A percentile compares a stretch with the other conserved stretches of the same genome.
phyloP scores from a whole-genome alignment of 306 rosid genomes.

The Citrullus colocynthis region DNA sequence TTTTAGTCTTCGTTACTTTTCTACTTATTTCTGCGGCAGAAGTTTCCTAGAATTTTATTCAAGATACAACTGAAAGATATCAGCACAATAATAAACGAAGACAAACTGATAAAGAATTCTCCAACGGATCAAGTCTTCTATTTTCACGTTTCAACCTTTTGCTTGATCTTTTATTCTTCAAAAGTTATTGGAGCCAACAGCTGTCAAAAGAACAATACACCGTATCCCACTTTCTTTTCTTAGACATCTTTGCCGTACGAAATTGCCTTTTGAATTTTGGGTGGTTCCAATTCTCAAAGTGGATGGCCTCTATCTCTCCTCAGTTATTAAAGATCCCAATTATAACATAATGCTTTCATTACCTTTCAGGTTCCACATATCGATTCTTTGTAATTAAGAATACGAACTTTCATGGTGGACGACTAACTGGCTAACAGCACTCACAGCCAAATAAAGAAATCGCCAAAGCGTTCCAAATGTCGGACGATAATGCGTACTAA shows the following conservation, averaged over 20 bases:
- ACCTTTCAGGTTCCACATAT: background rate
- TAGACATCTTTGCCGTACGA: background rate
- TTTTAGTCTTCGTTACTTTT: no score
- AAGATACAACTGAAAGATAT: background rate
- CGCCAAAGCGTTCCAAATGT: background rate
- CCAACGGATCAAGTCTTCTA: background rate
- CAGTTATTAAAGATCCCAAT: background rate
- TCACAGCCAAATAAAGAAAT: background rate
- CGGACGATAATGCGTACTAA: background rate
- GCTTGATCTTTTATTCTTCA: background rate
- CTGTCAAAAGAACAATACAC: background rate
- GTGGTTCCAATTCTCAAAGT: background rate
- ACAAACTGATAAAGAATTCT: background rate
- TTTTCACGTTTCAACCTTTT: background rate
- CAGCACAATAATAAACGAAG: background rate
- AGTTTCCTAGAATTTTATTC: background rate
- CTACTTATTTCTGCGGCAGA: no score
- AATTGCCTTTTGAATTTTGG: background rate
- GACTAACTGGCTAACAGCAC: background rate
- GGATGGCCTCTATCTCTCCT: background rate
- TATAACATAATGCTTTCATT: background rate
- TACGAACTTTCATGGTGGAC: background rate
- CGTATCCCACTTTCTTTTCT: background rate
- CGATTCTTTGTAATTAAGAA: background rate
- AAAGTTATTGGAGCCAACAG: background rate